Conservation (phyloP, 2,329 filamentous ascomycete genomes). For the Didymella keratinophila region DNA sequence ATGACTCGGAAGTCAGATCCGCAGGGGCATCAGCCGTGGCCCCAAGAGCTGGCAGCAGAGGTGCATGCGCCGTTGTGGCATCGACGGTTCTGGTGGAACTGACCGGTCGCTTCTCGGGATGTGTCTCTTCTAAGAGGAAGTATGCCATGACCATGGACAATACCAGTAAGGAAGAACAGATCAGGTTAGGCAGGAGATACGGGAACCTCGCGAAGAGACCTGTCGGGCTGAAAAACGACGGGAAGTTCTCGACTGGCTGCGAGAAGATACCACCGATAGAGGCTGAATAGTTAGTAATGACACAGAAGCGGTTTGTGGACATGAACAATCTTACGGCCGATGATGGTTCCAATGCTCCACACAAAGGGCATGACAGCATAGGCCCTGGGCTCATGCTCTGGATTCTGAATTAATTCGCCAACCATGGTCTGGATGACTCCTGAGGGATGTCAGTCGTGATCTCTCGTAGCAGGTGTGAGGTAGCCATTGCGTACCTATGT, state of each 20-base stretch:
- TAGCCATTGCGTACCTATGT: constrained; percentile 60
- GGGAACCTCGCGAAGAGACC: constrained; percentile 80
- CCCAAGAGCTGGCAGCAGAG: constrained; percentile 77
- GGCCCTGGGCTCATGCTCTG: constrained; percentile 79
- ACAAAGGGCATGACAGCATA: constrained; percentile 95
- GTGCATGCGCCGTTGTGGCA: constrained; percentile 67
- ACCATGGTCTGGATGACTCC: constrained; percentile 87
- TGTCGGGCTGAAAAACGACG: constrained; percentile 70
- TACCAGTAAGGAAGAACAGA: constrained; percentile 79
- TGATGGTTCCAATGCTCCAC: constrained; percentile 88
- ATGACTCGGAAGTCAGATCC: constrained; percentile 78
- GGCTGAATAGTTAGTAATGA: constrained; percentile 51
- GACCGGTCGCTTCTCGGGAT: constrained; percentile 77
- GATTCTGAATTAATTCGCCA: constrained; percentile 69
- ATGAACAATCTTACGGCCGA: constrained; percentile 62
- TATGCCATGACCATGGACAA: constrained; percentile 83
- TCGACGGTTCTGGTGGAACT: constrained; percentile 51
- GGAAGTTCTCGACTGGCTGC: constrained; percentile 77
- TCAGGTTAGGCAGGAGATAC: constrained; percentile 86
- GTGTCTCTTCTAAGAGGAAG: constrained; percentile 84
- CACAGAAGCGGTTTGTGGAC: background rate
- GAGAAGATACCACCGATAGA: constrained; percentile 88
- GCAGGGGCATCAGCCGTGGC: constrained; percentile 75
- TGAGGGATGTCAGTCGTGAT: background rate
- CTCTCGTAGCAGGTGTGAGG: constrained; percentile 53